Conservation (phyloP, 2,329 filamentous ascomycete genomes). For the Colletotrichum truncatum region DNA sequence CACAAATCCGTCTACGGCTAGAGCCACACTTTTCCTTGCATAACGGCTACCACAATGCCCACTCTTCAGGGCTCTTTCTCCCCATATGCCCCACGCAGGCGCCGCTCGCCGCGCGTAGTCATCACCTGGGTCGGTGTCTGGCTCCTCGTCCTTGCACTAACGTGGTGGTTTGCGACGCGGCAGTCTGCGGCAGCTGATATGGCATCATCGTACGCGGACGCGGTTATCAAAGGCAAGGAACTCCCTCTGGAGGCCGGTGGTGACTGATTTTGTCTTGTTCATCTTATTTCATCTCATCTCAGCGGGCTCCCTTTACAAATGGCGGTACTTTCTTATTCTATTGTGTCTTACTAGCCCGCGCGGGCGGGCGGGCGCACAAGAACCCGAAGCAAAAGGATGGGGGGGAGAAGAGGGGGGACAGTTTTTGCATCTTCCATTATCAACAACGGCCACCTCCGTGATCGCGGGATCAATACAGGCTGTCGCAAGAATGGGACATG, state of each 20-base stretch:
- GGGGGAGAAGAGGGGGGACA: no score
- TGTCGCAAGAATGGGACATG: not conserved
- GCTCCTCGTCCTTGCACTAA: constrained; percentile 23
- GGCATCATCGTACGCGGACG: constrained; percentile 1
- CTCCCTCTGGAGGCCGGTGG: constrained; percentile 9
- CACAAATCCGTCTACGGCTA: constrained; percentile 7
- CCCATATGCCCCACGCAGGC: constrained; percentile 26
- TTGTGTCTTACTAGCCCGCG: no score
- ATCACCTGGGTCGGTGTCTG: constrained; percentile 30
- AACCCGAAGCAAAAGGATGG: no score
- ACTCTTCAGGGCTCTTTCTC: constrained; percentile 3
- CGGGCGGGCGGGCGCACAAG: no score
- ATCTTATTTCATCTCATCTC: not conserved
- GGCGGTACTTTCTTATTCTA: not conserved
- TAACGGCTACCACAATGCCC: constrained; percentile 6
- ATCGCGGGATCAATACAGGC: not conserved
- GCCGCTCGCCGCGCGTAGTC: constrained; percentile 21
- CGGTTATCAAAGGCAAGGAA: constrained; percentile 23
- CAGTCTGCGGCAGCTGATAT: not conserved
- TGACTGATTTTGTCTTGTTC: not conserved
- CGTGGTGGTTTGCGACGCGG: constrained; percentile 27
- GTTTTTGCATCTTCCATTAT: no score
- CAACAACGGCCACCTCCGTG: no score
- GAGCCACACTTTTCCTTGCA: not conserved
- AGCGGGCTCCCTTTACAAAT: not conserved